Evolutionary conservation across 768 basidiomycete genomes (phyloP), one percentile per base, ranked within the genome.

Genomic region (Xerocomellus chrysenteron): DNA sequence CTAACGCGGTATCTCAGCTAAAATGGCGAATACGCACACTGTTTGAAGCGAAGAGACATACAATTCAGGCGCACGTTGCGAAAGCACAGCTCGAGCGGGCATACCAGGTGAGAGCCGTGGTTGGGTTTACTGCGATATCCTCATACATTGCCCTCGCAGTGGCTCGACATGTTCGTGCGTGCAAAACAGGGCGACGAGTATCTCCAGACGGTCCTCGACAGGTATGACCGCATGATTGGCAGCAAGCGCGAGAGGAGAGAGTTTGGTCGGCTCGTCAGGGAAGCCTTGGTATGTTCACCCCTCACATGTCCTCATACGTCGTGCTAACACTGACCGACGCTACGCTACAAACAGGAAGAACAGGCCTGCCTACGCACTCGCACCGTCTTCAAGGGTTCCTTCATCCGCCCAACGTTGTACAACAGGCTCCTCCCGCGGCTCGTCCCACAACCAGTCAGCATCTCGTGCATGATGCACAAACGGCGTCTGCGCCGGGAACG

Each of bases 351-450:
- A 57, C 50, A 90, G 86, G 81, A 79, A 51, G 88, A 85, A 76
- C 78, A 79, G 55, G 63, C 76, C 9, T 75, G 75, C 24, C 73
- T 88, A 39, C 78, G 75, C 37, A 80, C 76, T 21, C 81, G 85
- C 4, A 86, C 89, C 13, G 85, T 87, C 35, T 71, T 92, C 56
- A 92, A 90, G 8, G 89, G 92, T 5, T 80, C 78, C 2, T 82
- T 82, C 67, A 67, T 92, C n/a, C 83, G 82, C 12, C 81, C 92
- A 0, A 78, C 86, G 0, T 50, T 82, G 9, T 82, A 73, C 71
- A 83, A 92, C 66, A 77, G 73, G 0, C 90, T 92, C 1, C 79
- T 97, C 14, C 92, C 92, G 0, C 83, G 90, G 0, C 74, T 97
- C 62, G 83, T 80, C 40, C 92, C 90, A 1, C 92, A 96, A 59